Evolutionary conservation across 495 filamentous ascomycete genomes (phyloP), one percentile per base, ranked within the genome.

Genomic region (Aspergillus sparsus): DNA sequence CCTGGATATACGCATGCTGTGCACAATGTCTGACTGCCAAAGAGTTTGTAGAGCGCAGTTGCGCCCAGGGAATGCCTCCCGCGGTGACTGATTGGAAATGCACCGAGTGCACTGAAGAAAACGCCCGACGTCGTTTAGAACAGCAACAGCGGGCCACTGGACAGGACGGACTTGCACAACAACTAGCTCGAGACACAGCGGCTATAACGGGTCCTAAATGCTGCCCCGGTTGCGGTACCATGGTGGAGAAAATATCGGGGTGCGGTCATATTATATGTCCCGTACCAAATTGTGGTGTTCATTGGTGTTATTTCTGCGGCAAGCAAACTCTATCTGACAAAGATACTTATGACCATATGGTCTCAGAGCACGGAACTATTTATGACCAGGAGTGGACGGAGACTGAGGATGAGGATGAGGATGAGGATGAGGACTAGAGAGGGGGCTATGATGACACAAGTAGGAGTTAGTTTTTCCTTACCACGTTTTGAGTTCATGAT

Each of bases 1-100:
- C 41, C n/a, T 78, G 73, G 73, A 71, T 79, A 1, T 76, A 71
- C 45, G 75, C 64, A 7, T 79, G 77, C 73, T 81, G 78, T 55
- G 27, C 5, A 9, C 54, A 55, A 6, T 79, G 78, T 47, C 62
- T 63, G 3, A 8, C 35, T 5, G 78, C 77, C 1, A 72, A 67
- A 61, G 66, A 63, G 59, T 68, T 60, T 41, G 55, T 74, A 53
- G 69, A 68, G 58, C 60, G 74, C 0, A 68, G 63, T 2, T 78
- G 75, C 53, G 73, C 74, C 0, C 63, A 61, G 4, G 74, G 69
- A 9, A 62, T 62, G 7, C 71, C 72, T 0, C 56, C 58, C 2
- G 68, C 68, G 12, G 18, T 73, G 1, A 16, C n/a, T 1, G 51
- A 63, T n/a, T 78, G 70, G 70, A 21, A 33, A 12, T 76, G 74